Percentiles rank a stretch among this genome's conserved stretches.
These are phyloP conservation scores for Neopestalotiopsis rosae DNA, from an alignment of 2,329 filamentous ascomycete species.

Conservation along the genomic window DNA sequence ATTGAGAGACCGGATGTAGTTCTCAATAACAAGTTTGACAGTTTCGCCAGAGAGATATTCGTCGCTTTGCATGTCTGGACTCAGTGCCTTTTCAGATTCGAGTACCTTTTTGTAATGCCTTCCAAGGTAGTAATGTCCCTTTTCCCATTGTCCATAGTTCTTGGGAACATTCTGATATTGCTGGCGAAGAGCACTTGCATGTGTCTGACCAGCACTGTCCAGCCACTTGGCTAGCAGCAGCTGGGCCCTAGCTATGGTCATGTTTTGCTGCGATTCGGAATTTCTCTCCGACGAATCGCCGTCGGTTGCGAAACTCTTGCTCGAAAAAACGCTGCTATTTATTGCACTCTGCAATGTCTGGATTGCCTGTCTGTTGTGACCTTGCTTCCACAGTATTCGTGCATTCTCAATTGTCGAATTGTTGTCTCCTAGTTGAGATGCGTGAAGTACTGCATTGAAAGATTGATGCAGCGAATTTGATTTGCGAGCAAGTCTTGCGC, in stretches of 20 bases:
- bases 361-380: slow-evolving; percentile 92
- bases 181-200: slow-evolving; percentile 77
- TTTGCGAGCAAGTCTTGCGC: slow-evolving; percentile 85
- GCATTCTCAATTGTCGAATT: slow-evolving; percentile 95
- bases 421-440: slow-evolving; percentile 81
- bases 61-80: slow-evolving; percentile 77
- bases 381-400: slow-evolving; percentile 89
- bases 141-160: slow-evolving; percentile 80
- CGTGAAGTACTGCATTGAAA: slow-evolving; percentile 92
- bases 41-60: slow-evolving; percentile 81
- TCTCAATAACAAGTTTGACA: slow-evolving; percentile 86
- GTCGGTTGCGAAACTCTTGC: slow-evolving; percentile 42
- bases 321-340: slow-evolving; percentile 75
- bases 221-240: slow-evolving; percentile 96
- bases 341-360: slow-evolving; percentile 89
- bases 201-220: slow-evolving; percentile 91
- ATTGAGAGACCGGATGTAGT: slow-evolving; percentile 84
- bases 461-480: slow-evolving; percentile 83
- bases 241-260: slow-evolving; percentile 78
- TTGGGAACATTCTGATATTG: slow-evolving; percentile 86
- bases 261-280: slow-evolving; percentile 56
- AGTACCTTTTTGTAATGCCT: slow-evolving; percentile 97
- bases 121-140: slow-evolving; percentile 95
- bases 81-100: slow-evolving; percentile 83
- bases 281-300: slow-evolving; percentile 44